These are phyloP conservation scores for Chaetomium olivaceum DNA, from an alignment of 2,329 filamentous ascomycete species.

Conservation along the genomic window DNA sequence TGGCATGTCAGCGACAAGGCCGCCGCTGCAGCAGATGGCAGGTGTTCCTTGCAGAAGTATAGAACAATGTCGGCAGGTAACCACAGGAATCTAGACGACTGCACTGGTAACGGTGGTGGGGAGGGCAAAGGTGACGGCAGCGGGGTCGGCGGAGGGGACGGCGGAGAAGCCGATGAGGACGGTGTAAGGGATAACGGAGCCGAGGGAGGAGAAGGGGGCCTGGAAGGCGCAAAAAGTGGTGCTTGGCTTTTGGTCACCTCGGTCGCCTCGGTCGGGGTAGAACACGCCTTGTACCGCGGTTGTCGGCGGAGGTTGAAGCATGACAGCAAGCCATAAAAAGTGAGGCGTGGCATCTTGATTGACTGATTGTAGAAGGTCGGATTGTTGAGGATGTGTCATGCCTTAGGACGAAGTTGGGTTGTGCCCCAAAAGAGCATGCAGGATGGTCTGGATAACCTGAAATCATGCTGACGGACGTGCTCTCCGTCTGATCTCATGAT, in stretches of 20 bases:
- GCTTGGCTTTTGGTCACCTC: background rate
- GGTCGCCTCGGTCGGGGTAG: background rate
- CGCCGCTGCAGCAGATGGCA: background rate
- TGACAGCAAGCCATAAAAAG: background rate
- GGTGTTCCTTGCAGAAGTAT: slow-evolving; percentile 2
- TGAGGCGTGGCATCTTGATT: background rate
- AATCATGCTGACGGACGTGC: too few species aligned
- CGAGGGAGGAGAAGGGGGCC: background rate
- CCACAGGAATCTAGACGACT: background rate
- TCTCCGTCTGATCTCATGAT: too few species aligned
- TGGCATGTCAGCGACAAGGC: slow-evolving; percentile 11
- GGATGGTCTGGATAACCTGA: too few species aligned
- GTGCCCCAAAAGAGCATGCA: too few species aligned
- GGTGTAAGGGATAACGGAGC: background rate
- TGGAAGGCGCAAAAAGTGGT: background rate
- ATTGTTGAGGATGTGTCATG: background rate
- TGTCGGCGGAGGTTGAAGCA: background rate
- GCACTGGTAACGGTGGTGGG: background rate
- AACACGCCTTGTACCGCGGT: background rate
- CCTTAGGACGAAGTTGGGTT: background rate
- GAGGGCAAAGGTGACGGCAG: background rate
- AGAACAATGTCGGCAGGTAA: slow-evolving; percentile 4
- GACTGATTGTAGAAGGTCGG: background rate
- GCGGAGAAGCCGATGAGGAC: background rate
- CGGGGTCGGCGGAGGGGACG: background rate